These are phyloP conservation scores for Fusarium setosum DNA, from an alignment of 2,329 filamentous ascomycete genomes.

Conservation along the genomic window DNA sequence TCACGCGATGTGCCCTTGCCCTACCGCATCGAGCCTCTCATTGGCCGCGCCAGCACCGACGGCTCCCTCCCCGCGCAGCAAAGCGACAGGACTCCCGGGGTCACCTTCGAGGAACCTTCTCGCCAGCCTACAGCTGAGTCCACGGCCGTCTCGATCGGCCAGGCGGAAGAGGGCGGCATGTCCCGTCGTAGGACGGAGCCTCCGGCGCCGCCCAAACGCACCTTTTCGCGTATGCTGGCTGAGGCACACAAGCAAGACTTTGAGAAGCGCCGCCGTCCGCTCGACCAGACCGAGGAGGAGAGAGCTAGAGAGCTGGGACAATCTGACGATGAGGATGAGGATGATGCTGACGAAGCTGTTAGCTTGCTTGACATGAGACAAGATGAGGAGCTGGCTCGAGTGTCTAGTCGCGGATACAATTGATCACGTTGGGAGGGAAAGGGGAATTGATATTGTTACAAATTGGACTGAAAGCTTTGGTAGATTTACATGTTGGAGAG, in stretches of 20 bases:
- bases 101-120: slow-evolving; percentile 14
- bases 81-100: background rate
- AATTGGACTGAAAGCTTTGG: background rate
- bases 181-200: slow-evolving; percentile 49
- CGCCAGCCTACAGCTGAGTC: slow-evolving; percentile 33
- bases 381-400: slow-evolving; percentile 35
- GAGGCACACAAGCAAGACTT: slow-evolving; percentile 93
- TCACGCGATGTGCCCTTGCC: slow-evolving; percentile 88
- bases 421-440: background rate
- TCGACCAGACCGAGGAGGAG: slow-evolving; percentile 40
- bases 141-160: slow-evolving; percentile 27
- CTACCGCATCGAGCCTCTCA: slow-evolving; percentile 70
- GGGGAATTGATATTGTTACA: background rate
- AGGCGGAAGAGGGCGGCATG: slow-evolving; percentile 35
- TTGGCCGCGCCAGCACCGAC: slow-evolving; percentile 55
- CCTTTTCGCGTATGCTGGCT: slow-evolving; percentile 75
- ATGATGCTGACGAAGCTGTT: slow-evolving; percentile 40
- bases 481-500: slow-evolving; percentile 11
- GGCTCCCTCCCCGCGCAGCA: slow-evolving; percentile 24
- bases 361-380: slow-evolving; percentile 46
- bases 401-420: slow-evolving; percentile 26
- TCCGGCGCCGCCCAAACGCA: slow-evolving; percentile 19
- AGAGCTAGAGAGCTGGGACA: slow-evolving; percentile 42
- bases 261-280: slow-evolving; percentile 74
- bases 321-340: slow-evolving; percentile 52